Base-by-base conservation (phyloP, 345 rosid genomes). In the Laguncularia racemosa region DNA sequence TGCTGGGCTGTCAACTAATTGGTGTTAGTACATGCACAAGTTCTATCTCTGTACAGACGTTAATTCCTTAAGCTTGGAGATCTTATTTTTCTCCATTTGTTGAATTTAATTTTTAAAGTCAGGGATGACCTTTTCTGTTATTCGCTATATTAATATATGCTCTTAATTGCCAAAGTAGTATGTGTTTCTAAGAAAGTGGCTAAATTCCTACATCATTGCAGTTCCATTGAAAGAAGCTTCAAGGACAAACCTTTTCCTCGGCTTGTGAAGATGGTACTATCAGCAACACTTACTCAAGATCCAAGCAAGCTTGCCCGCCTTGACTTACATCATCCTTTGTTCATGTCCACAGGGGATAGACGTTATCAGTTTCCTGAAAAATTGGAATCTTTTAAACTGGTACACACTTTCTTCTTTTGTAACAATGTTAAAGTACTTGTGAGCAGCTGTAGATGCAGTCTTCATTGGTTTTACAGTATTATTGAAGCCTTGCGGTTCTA, bases 241-340 rank as follows among this genome's bases (percentile, higher is more conserved):
- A 93, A 85, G 68, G 88, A 86, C 57, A 87, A 81, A 72, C 68
- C 78, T 53, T 77, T 68, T 57, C 99, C 97, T 55, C 80, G 97
- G 72, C 84, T 93, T 52, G 92, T 64, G 59, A 87, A 93, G 81
- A 79, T 93, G 86, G 91, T 84, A 52, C 71, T 87, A 50, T 93
- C 99, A 59, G 96, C 99, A 57, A 93, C 99, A 13, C 81, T 89
- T 67, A 87, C 99, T 46, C 85, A 84, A 73, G 96, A 93, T 80
- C 99, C 99, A 57, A 81, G 96, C 83, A 93, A 93, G 81, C 95
- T 93, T 63, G 78, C 86, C 64, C 99, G 85, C 72, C 95, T 89
- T 74, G 79, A 82, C 70, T 73, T 93, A 61, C 96, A 85, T 76
- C 96, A 93, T 67, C 99, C 99, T 12, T 76, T 93, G 68, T 83